phyloP scores from a whole-genome alignment of 345 rosid genomes.

The Murraya koenigii region DNA sequence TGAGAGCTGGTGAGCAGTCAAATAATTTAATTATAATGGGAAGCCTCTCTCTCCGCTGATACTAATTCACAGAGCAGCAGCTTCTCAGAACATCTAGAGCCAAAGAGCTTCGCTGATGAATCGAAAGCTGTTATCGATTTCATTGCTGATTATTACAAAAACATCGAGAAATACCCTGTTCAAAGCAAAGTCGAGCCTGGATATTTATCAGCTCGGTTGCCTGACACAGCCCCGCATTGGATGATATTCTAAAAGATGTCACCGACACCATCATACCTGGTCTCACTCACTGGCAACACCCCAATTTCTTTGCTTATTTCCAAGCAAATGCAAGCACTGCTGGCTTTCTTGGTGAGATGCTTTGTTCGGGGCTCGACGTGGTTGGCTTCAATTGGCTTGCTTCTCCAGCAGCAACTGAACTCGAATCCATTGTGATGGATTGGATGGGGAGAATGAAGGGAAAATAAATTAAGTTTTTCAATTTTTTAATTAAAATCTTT shows the following conservation, averaged over 20 bases:
- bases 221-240: conserved; percentile 13
- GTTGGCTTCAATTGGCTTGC: conserved; percentile 34
- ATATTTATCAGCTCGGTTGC: conserved; percentile 9
- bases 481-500: no score
- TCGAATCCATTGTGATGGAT: conserved; percentile 34
- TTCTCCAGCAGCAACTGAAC: conserved; percentile 40
- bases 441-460: no score
- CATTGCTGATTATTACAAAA: conserved; percentile 22
- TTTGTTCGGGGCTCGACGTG: conserved; percentile 24
- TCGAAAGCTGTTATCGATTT: conserved; percentile 22
- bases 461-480: no score
- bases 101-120: neutral
- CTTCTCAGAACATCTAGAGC: neutral
- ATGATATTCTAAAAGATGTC: conserved; percentile 25
- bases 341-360: conserved; percentile 30
- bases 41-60: no score
- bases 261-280: conserved; percentile 17
- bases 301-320: conserved; percentile 32
- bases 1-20: no score
- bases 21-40: neutral
- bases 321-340: conserved; percentile 21
- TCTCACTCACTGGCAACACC: conserved; percentile 37
- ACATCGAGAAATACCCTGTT: conserved; percentile 27
- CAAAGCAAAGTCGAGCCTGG: conserved; percentile 31
- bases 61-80: neutral